Evolutionary conservation across 1,284 basidiomycete genomes (phyloP), one percentile per base, ranked within the genome.

Genomic region (Mycena citricolor): DNA sequence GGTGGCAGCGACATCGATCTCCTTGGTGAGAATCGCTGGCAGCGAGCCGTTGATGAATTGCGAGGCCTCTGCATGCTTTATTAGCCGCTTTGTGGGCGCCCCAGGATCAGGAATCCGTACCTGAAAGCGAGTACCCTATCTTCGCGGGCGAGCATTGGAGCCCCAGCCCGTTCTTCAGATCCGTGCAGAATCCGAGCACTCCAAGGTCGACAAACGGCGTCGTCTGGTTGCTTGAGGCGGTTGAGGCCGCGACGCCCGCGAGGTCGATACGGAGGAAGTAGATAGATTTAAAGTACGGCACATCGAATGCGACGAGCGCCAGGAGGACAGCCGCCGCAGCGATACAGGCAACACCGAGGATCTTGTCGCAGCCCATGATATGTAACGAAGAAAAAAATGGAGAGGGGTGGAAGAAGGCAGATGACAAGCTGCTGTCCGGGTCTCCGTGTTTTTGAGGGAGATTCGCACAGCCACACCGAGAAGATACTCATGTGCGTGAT

Each of bases 21-120:
- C 28, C 3, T 28, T 36, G 49, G 30, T 42, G 10, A 51, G 42
- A 26, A 51, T 33, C 24, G n/a, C 12, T 13, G 48, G 48, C 21
- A 50, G 43, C 14, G 48, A 30, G 32, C 45, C 49, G 42, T 51
- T 51, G 41, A 51, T 51, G 35, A 41, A 51, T 32, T 51, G 20
- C 8, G 44, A 47, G 5, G 49, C 49, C 34, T 51, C 49, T 51
- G 42, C 5, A 4, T 13, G 29, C n/a, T 8, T 23, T 17, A 14
- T 42, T 21, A 37, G 33, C 11, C n/a, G n/a, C n/a, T n/a, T n/a
- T n/a, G 12, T 20, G 24, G 16, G 21, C 6, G 21, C 19, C 12
- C 4, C 19, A 5, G 11, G 3, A 32, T 4, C 8, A 11, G n/a
- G 30, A 25, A 29, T 14, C 35, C 49, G 17, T 10, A 29, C 49